Conservation (phyloP, 257 asterid species). For the Apocynum venetum region DNA sequence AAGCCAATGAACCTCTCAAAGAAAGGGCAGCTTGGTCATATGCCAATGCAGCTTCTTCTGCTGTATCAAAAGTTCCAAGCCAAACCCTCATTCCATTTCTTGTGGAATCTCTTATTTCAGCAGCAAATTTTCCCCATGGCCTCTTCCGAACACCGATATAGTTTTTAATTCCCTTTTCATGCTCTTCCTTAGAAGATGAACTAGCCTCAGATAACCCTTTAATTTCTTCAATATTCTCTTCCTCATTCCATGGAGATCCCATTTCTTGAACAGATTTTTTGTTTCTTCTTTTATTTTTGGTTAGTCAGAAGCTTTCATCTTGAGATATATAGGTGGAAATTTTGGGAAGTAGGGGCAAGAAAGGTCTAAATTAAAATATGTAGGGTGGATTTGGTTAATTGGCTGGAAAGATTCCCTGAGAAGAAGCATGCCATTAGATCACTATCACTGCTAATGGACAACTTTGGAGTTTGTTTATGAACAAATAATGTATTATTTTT, state of each 20-base stretch:
- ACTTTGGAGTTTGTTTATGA: slow-evolving; percentile 1
- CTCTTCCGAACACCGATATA: slow-evolving; percentile 33
- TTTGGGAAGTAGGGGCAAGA: not conserved
- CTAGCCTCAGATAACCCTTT: not conserved
- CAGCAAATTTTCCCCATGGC: slow-evolving; percentile 43
- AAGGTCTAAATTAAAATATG: not conserved
- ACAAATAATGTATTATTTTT: not conserved
- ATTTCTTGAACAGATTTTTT: not conserved
- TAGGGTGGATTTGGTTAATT: slow-evolving; percentile 8
- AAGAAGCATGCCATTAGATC: not conserved
- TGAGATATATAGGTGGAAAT: not conserved
- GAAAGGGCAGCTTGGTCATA: slow-evolving; percentile 42
- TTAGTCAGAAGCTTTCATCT: not conserved
- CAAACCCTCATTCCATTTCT: slow-evolving; percentile 41
- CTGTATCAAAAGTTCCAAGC: slow-evolving; percentile 37
- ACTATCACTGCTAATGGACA: slow-evolving; percentile 2
- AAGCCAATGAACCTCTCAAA: slow-evolving; percentile 26
- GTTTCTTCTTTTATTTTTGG: not conserved
- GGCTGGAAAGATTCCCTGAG: slow-evolving; percentile 6
- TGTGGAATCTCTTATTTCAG: slow-evolving; percentile 44
- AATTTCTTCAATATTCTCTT: not conserved
- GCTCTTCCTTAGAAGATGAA: not conserved
- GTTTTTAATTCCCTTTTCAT: slow-evolving; percentile 10
- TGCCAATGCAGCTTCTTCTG: slow-evolving; percentile 39
- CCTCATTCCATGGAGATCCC: not conserved